Evolutionary conservation across 2,329 filamentous ascomycete genomes (phyloP).

Genomic region (Beauveria sp.): DNA sequence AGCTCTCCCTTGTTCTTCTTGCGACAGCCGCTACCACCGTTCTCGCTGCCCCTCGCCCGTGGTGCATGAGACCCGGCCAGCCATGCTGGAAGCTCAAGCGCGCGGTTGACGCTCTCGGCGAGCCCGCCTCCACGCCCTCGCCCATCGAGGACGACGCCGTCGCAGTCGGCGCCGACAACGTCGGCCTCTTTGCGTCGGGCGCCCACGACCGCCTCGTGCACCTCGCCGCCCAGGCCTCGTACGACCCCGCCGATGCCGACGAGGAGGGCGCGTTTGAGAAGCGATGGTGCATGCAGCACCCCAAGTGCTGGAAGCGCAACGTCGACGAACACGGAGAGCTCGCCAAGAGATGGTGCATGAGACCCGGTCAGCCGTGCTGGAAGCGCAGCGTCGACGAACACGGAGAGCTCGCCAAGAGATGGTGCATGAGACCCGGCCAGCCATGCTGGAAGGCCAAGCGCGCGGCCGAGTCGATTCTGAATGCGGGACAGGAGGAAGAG

Average conservation of each 20-base stretch:
- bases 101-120: constrained; percentile 27
- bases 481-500: constrained; percentile 23
- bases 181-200: constrained; percentile 31
- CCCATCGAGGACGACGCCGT: constrained; percentile 16
- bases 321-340: constrained; percentile 21
- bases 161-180: constrained; percentile 25
- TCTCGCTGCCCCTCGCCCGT: not conserved
- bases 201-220: constrained; percentile 31
- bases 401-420: not conserved
- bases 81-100: constrained; percentile 24
- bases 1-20: not conserved
- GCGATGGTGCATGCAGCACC: too few species aligned
- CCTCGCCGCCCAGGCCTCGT: constrained; percentile 26
- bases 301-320: constrained; percentile 29
- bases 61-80: not conserved
- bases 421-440: not conserved
- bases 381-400: constrained; percentile 18
- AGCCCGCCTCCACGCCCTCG: constrained; percentile 11
- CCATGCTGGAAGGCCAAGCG: constrained; percentile 21
- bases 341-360: constrained; percentile 28
- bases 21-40: not conserved
- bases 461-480: constrained; percentile 28
- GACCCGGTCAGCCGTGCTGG: constrained; percentile 33
- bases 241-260: constrained; percentile 18
- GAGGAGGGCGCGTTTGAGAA: too few species aligned